Percentiles rank a stretch among this genome's conserved stretches.
Evolutionary conservation across 108 stramenopile species (phyloP).

Genomic region (Parietichytrium sp.): DNA sequence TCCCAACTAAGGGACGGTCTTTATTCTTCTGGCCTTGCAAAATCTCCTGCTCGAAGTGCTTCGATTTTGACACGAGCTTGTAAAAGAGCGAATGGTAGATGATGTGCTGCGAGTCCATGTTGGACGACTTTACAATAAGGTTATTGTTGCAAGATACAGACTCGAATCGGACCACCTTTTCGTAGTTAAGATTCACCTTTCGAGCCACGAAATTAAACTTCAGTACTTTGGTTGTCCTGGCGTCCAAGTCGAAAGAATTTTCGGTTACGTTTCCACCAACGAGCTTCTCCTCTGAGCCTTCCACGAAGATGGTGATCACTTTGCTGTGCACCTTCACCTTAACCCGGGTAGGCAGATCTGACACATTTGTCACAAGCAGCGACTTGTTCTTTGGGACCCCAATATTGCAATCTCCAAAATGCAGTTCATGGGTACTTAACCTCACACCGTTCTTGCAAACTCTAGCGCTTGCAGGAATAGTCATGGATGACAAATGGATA

Average conservation of each 20-base stretch:
- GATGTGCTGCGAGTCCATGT: constrained; percentile 36
- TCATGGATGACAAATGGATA: neutral
- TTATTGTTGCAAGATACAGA: neutral
- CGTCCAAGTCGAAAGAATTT: neutral
- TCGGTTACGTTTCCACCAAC: neutral
- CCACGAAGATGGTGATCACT: neutral
- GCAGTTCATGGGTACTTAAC: neutral
- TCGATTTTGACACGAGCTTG: neutral
- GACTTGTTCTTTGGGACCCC: constrained; percentile 15
- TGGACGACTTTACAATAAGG: neutral
- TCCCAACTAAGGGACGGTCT: neutral
- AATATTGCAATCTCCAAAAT: constrained; percentile 23
- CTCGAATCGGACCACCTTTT: neutral
- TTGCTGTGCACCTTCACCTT: neutral
- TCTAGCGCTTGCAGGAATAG: neutral
- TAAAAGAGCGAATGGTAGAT: constrained; percentile 34
- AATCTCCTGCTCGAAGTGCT: neutral
- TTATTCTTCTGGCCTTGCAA: constrained; percentile 12
- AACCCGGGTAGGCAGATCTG: neutral
- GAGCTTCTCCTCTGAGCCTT: neutral
- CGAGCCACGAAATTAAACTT: constrained; percentile 3
- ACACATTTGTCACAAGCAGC: neutral
- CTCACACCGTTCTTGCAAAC: constrained; percentile 30
- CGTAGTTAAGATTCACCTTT: constrained; percentile 18
- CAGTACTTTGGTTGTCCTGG: neutral